Conservation (phyloP, 1,139 yeast genomes). For the Zhuliangozyma parablackwelliae region DNA sequence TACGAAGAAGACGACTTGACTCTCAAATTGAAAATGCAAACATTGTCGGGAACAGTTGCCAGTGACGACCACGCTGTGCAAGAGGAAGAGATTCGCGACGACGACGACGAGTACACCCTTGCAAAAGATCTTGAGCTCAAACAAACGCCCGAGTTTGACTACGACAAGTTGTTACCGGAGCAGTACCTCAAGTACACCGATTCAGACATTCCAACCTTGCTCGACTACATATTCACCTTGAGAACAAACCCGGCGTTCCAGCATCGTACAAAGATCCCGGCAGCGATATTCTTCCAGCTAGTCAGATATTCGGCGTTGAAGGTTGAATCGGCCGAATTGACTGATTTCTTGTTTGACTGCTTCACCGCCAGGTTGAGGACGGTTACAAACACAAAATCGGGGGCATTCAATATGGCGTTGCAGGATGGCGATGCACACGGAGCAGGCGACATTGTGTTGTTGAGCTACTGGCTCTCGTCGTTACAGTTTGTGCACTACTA, state of each 20-base stretch:
- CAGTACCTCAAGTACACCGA: constrained; percentile 59
- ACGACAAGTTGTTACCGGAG: constrained; percentile 40
- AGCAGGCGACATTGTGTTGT: constrained; percentile 60
- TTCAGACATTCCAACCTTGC: constrained; percentile 57
- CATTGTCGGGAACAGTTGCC: constrained; percentile 24
- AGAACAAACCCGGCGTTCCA: constrained; percentile 28
- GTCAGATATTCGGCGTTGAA: constrained; percentile 59
- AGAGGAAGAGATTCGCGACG: constrained; percentile 20
- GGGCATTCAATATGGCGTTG: constrained; percentile 47
- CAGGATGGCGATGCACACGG: constrained; percentile 26
- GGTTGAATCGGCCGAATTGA: constrained; percentile 49
- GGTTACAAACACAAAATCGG: constrained; percentile 56
- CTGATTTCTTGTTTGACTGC: constrained; percentile 55
- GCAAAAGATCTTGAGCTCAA: constrained; percentile 26
- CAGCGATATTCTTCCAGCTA: constrained; percentile 64
- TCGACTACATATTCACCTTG: constrained; percentile 52
- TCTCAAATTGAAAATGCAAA: constrained; percentile 46
- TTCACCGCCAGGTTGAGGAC: constrained; percentile 60
- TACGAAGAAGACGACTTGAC: constrained; percentile 31
- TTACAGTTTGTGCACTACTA: constrained; percentile 65
- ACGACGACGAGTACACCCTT: constrained; percentile 27
- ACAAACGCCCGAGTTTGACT: constrained; percentile 40
- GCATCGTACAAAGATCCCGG: constrained; percentile 61
- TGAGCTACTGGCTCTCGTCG: constrained; percentile 72
- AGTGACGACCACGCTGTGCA: constrained; percentile 3